Percentiles rank a stretch among this genome's conserved stretches.
phyloP scores from a whole-genome alignment of 306 rosid genomes.

The Carpinus viminea region DNA sequence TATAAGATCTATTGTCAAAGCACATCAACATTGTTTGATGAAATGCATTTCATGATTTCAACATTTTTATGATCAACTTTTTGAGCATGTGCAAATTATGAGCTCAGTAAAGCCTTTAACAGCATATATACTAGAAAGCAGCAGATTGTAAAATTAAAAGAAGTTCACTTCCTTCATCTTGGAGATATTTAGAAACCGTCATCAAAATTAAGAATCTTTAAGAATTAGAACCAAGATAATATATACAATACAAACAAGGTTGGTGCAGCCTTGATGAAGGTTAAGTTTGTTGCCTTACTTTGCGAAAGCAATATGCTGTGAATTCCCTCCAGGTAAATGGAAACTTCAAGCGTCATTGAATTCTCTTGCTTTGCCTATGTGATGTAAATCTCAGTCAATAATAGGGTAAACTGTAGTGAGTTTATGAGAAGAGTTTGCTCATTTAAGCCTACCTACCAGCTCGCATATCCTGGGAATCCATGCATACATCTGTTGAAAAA shows the following conservation, averaged over 20 bases:
- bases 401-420: constrained; percentile 21
- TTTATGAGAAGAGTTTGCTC: constrained; percentile 25
- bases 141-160: not conserved
- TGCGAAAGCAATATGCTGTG: constrained; percentile 67
- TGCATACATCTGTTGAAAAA: constrained; percentile 71
- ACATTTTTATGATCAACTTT: not conserved
- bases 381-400: constrained; percentile 29
- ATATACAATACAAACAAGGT: constrained; percentile 26
- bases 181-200: not conserved
- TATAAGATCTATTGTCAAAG: not conserved
- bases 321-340: constrained; percentile 82
- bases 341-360: constrained; percentile 46
- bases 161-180: constrained; percentile 3
- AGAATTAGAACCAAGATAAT: constrained; percentile 30
- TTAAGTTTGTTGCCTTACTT: constrained; percentile 57
- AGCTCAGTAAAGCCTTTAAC: not conserved
- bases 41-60: not conserved
- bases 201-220: constrained; percentile 11
- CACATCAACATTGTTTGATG: not conserved
- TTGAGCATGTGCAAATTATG: not conserved
- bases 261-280: constrained; percentile 16
- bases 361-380: constrained; percentile 66
- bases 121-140: not conserved
- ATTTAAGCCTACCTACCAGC: constrained; percentile 58
- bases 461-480: constrained; percentile 85